Evolutionary conservation across 345 rosid genomes (phyloP).

Genomic region (Salix purpurea): DNA sequence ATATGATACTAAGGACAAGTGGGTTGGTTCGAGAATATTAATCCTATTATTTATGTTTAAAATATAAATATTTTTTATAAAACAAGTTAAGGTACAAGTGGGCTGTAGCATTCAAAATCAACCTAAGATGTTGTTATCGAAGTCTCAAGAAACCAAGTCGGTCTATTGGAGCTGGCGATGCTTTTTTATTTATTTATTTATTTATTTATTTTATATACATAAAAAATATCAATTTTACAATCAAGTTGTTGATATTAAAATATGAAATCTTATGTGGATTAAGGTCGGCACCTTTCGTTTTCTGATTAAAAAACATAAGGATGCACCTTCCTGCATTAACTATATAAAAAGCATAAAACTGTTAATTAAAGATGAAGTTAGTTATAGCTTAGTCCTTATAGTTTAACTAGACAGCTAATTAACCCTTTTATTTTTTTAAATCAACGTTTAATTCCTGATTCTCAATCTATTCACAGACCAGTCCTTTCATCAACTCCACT

Average conservation of each 20-base stretch:
- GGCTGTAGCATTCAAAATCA: background rate
- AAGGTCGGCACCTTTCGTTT: background rate
- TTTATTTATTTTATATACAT: too few relatives aligned
- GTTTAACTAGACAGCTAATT: background rate
- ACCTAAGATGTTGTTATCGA: conserved; percentile 7
- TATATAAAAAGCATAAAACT: background rate
- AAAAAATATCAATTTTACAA: background rate
- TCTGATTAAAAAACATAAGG: background rate
- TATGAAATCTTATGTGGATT: background rate
- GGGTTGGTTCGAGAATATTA: too few relatives aligned
- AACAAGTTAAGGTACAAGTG: background rate
- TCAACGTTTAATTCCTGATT: background rate
- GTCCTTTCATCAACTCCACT: background rate
- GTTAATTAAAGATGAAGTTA: background rate
- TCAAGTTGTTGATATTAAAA: conserved; percentile 6
- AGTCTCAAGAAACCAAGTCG: background rate
- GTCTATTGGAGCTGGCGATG: too few relatives aligned
- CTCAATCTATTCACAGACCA: background rate
- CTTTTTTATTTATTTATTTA: too few relatives aligned
- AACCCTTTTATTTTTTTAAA: background rate
- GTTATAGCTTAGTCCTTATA: background rate
- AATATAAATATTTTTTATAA: too few relatives aligned
- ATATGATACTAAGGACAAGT: too few relatives aligned
- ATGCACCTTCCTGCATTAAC: background rate
- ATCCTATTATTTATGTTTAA: too few relatives aligned